Conservation (phyloP, 352 stramenopile genomes). For the Hyaloperonospora arabidopsidis region DNA sequence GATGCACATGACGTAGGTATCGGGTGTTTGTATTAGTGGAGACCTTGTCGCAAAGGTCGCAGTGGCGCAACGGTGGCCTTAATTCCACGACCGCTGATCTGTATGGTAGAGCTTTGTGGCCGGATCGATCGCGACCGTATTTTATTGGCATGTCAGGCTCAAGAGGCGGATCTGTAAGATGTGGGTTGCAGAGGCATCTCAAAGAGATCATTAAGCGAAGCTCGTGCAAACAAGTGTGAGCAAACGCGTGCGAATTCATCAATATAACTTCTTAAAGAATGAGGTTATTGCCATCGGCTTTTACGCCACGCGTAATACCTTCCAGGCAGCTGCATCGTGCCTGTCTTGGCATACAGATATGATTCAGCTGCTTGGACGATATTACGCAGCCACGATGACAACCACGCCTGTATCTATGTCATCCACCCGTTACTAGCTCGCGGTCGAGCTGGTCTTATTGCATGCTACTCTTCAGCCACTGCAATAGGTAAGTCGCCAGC, state of each 20-base stretch:
- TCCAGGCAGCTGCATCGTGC: too few species aligned
- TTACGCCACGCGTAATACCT: too few species aligned
- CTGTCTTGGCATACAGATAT: too few species aligned
- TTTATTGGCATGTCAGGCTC: constrained; percentile 10
- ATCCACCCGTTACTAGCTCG: too few species aligned
- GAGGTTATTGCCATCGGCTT: constrained; percentile 5
- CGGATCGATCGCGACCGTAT: constrained; percentile 18
- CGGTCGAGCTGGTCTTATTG: too few species aligned
- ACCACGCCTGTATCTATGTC: too few species aligned
- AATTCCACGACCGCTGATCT: constrained; percentile 17
- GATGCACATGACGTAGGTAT: too few species aligned
- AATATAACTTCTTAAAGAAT: neutral
- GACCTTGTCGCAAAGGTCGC: constrained; percentile 13
- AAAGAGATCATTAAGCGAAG: constrained; percentile 20
- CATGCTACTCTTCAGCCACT: too few species aligned
- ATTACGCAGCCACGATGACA: too few species aligned
- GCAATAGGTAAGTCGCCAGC: too few species aligned
- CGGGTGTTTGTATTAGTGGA: too few species aligned
- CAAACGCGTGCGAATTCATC: neutral
- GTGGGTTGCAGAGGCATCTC: constrained; percentile 14
- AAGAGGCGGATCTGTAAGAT: constrained; percentile 18
- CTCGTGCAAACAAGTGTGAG: constrained; percentile 25
- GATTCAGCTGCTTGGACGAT: too few species aligned
- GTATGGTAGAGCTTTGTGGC: constrained; percentile 19
- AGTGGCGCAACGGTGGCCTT: constrained; percentile 6